phyloP scores from a whole-genome alignment of 495 filamentous ascomycete genomes.

The Neurospora sublineolata region DNA sequence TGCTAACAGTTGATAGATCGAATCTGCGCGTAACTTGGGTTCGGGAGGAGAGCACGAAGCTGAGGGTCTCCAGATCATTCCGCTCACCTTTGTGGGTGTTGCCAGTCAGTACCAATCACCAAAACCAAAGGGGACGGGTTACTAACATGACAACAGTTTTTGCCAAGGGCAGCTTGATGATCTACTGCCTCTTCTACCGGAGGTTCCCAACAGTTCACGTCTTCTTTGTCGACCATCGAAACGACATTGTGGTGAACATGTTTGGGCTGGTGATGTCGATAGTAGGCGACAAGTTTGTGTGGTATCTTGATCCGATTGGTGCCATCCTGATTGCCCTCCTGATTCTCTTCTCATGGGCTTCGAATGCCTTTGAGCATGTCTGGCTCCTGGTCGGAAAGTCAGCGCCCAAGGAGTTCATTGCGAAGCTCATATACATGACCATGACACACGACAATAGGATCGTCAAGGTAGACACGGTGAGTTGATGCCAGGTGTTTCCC shows the following conservation, averaged over 20 bases:
- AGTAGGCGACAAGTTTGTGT: slow-evolving; percentile 39
- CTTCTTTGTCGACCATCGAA: slow-evolving; percentile 46
- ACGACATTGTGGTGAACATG: slow-evolving; percentile 43
- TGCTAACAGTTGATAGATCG: slow-evolving; percentile 21
- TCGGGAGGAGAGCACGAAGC: slow-evolving; percentile 24
- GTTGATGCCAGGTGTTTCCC: not conserved
- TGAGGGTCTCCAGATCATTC: slow-evolving; percentile 34
- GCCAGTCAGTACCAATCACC: slow-evolving; percentile 30
- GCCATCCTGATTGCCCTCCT: slow-evolving; percentile 43
- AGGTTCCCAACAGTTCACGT: slow-evolving; percentile 43
- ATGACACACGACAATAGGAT: slow-evolving; percentile 43
- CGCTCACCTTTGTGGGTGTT: slow-evolving; percentile 39
- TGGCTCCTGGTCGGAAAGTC: slow-evolving; percentile 46
- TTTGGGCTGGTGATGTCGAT: slow-evolving; percentile 46
- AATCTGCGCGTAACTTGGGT: slow-evolving; percentile 37
- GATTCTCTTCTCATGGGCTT: slow-evolving; percentile 43
- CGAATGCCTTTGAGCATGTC: slow-evolving; percentile 45
- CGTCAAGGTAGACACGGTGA: slow-evolving; percentile 41
- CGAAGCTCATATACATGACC: slow-evolving; percentile 46
- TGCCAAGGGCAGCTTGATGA: slow-evolving; percentile 35
- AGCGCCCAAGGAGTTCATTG: slow-evolving; percentile 41
- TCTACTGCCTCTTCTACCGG: slow-evolving; percentile 41
- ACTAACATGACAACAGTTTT: slow-evolving; percentile 27
- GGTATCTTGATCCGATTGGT: slow-evolving; percentile 46
- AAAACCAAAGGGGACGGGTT: not conserved